A percentile compares a stretch with the other conserved stretches of the same genome.
These are phyloP conservation scores for Paramecium tetraurelia DNA, from an alignment of 73 alveolate species.

Conservation along the genomic window DNA sequence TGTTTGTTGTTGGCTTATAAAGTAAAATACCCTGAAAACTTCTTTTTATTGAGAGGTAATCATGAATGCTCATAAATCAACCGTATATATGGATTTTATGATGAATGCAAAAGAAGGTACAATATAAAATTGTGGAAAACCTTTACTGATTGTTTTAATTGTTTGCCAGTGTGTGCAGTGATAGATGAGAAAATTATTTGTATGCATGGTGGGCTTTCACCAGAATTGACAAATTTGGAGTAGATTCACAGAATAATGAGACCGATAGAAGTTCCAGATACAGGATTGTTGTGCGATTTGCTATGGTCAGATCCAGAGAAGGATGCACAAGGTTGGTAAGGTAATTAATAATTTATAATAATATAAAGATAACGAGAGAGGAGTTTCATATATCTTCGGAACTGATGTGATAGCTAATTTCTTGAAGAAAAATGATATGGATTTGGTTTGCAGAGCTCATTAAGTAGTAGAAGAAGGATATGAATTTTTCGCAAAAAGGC, in stretches of 20 bases:
- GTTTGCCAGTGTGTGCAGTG: constrained; percentile 85
- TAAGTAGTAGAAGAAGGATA: constrained; percentile 97
- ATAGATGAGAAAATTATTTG: constrained; percentile 86
- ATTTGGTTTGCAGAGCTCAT: constrained; percentile 79
- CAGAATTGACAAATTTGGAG: constrained; percentile 78
- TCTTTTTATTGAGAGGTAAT: constrained; percentile 86
- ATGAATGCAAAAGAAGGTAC: constrained; percentile 84
- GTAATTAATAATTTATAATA: background rate
- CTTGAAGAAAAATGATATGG: constrained; percentile 82
- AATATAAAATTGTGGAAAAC: constrained; percentile 85
- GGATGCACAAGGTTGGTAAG: constrained; percentile 91
- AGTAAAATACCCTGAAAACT: constrained; percentile 80
- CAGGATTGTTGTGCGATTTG: constrained; percentile 86
- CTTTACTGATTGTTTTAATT: constrained; percentile 81
- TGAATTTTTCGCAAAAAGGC: constrained; percentile 98
- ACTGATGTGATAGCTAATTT: constrained; percentile 75
- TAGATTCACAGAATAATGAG: constrained; percentile 75
- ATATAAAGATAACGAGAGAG: constrained; percentile 69
- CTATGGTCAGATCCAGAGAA: constrained; percentile 89
- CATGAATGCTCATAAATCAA: constrained; percentile 89
- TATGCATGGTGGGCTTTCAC: constrained; percentile 97
- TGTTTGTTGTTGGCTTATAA: constrained; percentile 77
- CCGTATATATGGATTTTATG: constrained; percentile 90
- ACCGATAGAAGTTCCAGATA: constrained; percentile 91
- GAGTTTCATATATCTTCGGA: constrained; percentile 71